Conservation (phyloP, 208 protist species). For the Balamuthia mandrillaris region DNA sequence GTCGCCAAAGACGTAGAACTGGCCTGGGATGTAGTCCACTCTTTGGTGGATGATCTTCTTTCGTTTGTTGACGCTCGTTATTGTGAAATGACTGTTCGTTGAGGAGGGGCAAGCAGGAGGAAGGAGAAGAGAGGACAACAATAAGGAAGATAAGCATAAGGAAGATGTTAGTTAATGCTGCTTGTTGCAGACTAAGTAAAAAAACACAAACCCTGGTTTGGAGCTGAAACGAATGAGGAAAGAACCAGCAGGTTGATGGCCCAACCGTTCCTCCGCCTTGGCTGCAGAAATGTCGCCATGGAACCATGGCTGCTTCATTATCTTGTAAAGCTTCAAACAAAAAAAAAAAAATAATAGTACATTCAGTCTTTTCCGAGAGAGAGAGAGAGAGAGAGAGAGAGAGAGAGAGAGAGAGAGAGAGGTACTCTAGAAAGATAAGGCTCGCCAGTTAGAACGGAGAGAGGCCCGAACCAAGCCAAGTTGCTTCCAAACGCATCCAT, state of each 20-base stretch:
- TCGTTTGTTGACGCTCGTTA: too few relatives aligned
- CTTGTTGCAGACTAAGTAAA: too few relatives aligned
- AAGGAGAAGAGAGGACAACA: too few relatives aligned
- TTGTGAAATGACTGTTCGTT: too few relatives aligned
- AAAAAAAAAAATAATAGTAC: neutral
- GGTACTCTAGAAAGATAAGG: neutral
- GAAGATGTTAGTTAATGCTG: too few relatives aligned
- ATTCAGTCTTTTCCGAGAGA: neutral
- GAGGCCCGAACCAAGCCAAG: neutral
- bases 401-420: neutral
- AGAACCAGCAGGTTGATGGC: too few relatives aligned
- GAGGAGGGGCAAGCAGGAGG: too few relatives aligned
- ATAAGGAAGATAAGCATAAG: too few relatives aligned
- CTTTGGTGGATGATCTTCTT: too few relatives aligned
- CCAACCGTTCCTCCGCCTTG: constrained; percentile 5
- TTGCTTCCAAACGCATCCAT: neutral
- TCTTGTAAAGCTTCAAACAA: neutral
- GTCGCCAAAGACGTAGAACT: neutral
- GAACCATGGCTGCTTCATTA: neutral
- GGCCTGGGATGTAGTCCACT: too few relatives aligned
- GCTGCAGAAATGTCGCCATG: neutral
- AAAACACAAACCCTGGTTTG: too few relatives aligned
- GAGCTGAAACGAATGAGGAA: too few relatives aligned
- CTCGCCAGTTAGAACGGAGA: neutral
- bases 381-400: neutral